Evolutionary conservation across 768 basidiomycete species (phyloP).

Genomic region (Lactarius hatsudake): DNA sequence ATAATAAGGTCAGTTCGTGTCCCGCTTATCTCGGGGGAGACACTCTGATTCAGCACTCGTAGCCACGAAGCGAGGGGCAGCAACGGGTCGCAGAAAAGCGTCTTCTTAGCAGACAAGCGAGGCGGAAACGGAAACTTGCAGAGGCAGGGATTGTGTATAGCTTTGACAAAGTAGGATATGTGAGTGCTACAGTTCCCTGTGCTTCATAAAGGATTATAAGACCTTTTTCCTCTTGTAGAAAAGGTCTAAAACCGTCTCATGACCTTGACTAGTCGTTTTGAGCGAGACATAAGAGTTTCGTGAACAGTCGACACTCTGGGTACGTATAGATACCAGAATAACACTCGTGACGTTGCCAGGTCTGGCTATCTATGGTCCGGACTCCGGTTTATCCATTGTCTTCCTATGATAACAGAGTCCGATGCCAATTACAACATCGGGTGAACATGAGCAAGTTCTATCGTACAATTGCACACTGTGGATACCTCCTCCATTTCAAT

Average conservation of each 20-base stretch:
- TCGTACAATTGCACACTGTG: not conserved
- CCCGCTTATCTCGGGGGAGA: not conserved
- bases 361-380: not conserved
- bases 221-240: slow-evolving; percentile 34
- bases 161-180: slow-evolving; percentile 78
- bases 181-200: slow-evolving; percentile 41
- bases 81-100: slow-evolving; percentile 62
- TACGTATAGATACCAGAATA: not conserved
- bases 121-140: slow-evolving; percentile 74
- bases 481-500: not conserved
- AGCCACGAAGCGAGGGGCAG: slow-evolving; percentile 75
- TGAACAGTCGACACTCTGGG: not conserved
- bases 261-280: not conserved
- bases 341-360: not conserved
- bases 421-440: not conserved
- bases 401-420: not conserved
- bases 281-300: not conserved
- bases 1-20: slow-evolving; percentile 68
- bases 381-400: not conserved
- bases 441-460: not conserved
- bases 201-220: not conserved
- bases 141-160: slow-evolving; percentile 86
- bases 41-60: not conserved
- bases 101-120: slow-evolving; percentile 71
- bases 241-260: slow-evolving; percentile 33